Conservation (phyloP, 2,329 filamentous ascomycete species). For the Fusarium dimerum region DNA sequence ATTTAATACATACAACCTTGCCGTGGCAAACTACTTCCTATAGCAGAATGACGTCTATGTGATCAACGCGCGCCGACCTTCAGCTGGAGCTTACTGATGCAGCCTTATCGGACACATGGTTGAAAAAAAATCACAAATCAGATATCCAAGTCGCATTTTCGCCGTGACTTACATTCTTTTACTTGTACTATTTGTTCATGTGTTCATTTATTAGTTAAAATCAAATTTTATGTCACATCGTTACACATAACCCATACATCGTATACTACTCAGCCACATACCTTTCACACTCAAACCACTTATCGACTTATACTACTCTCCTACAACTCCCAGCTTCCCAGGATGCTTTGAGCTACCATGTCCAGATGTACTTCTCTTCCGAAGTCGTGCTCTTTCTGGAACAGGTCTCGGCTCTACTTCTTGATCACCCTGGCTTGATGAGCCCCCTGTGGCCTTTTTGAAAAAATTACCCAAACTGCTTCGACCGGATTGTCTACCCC, state of each 20-base stretch:
- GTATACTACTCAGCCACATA: background rate
- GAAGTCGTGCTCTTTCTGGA: constrained; percentile 20
- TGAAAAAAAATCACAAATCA: too few species aligned
- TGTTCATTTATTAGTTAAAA: too few species aligned
- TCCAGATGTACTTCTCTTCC: constrained; percentile 23
- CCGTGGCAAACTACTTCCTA: too few species aligned
- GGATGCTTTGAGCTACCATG: constrained; percentile 2
- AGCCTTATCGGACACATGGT: too few species aligned
- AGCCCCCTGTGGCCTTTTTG: constrained; percentile 7
- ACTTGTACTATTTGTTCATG: too few species aligned
- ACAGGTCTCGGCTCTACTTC: background rate
- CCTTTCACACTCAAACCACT: too few species aligned
- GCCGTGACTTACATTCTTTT: too few species aligned
- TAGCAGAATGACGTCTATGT: too few species aligned
- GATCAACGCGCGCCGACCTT: too few species aligned
- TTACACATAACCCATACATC: background rate
- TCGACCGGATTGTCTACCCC: constrained; percentile 8
- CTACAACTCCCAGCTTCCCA: constrained; percentile 14
- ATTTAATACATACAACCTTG: constrained; percentile 16
- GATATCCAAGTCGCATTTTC: too few species aligned
- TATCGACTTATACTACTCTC: constrained; percentile 9
- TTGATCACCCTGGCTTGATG: constrained; percentile 2
- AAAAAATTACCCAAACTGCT: constrained; percentile 17
- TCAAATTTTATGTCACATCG: constrained; percentile 1
- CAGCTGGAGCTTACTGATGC: too few species aligned